These are phyloP conservation scores for Claviceps capensis DNA, from an alignment of 2,329 filamentous ascomycete species.

Conservation along the genomic window DNA sequence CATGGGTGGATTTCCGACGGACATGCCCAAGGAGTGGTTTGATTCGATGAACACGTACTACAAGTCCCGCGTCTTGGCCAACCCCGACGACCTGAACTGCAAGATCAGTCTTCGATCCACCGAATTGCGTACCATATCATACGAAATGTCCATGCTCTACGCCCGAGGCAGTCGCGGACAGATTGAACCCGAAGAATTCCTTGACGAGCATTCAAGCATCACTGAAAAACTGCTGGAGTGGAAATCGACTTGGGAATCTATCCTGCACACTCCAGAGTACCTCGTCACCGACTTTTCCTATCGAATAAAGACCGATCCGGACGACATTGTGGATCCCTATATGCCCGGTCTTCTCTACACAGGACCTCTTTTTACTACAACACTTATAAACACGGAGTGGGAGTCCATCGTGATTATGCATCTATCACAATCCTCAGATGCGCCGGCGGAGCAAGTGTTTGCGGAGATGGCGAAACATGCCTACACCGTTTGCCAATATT, in stretches of 20 bases:
- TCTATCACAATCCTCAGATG: slow-evolving; percentile 53
- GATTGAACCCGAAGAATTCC: slow-evolving; percentile 52
- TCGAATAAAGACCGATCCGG: slow-evolving; percentile 34
- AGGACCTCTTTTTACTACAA: slow-evolving; percentile 59
- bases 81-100: slow-evolving; percentile 50
- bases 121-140: slow-evolving; percentile 56
- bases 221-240: slow-evolving; percentile 32
- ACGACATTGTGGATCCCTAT: slow-evolving; percentile 64
- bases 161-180: slow-evolving; percentile 51
- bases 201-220: slow-evolving; percentile 43
- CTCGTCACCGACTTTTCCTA: slow-evolving; percentile 51
- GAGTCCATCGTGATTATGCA: slow-evolving; percentile 71
- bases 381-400: slow-evolving; percentile 63
- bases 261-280: slow-evolving; percentile 45
- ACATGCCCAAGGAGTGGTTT: slow-evolving; percentile 70
- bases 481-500: slow-evolving; percentile 60
- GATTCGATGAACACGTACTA: slow-evolving; percentile 49
- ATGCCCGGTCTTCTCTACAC: slow-evolving; percentile 54
- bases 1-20: slow-evolving; percentile 64
- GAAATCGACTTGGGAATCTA: slow-evolving; percentile 44
- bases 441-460: slow-evolving; percentile 34
- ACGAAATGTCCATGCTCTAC: slow-evolving; percentile 70
- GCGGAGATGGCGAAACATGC: slow-evolving; percentile 48
- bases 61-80: slow-evolving; percentile 38
- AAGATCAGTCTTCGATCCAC: slow-evolving; percentile 55